Evolutionary conservation across 176 grass and related monocot genomes (phyloP).

Genomic region (Coix lacrymajobi): DNA sequence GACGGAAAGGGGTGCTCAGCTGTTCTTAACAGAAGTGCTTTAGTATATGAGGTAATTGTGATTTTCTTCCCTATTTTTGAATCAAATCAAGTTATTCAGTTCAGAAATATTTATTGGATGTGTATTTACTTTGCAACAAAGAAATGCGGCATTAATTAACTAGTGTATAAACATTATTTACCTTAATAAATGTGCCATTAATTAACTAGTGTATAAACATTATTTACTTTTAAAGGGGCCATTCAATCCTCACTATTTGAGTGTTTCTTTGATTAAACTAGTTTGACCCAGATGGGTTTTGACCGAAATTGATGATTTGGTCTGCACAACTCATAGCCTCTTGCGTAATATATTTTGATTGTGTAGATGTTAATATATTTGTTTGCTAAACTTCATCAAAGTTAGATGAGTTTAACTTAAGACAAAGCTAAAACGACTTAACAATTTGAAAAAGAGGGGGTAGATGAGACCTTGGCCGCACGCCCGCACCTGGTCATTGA

Average conservation of each 20-base stretch:
- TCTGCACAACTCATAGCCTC: neutral
- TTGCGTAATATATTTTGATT: neutral
- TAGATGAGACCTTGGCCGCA: neutral
- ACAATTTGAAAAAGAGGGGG: neutral
- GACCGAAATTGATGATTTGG: neutral
- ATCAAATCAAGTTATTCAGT: neutral
- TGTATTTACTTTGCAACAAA: neutral
- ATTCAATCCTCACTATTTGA: neutral
- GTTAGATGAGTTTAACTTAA: neutral
- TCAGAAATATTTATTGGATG: neutral
- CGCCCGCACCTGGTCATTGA: neutral
- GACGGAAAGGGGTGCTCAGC: constrained; percentile 68
- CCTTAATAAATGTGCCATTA: neutral
- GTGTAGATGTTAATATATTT: neutral
- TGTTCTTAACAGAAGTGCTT: constrained; percentile 67
- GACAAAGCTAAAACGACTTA: neutral
- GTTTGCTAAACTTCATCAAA: neutral
- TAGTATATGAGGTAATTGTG: constrained; percentile 73
- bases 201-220: neutral
- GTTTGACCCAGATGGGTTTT: neutral
- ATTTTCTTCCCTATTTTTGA: neutral
- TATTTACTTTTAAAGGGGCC: neutral
- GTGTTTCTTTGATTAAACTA: neutral
- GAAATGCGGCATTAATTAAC: neutral
- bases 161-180: neutral